These are phyloP conservation scores for Neurospora discreta DNA, from an alignment of 495 filamentous ascomycete species.

Conservation along the genomic window DNA sequence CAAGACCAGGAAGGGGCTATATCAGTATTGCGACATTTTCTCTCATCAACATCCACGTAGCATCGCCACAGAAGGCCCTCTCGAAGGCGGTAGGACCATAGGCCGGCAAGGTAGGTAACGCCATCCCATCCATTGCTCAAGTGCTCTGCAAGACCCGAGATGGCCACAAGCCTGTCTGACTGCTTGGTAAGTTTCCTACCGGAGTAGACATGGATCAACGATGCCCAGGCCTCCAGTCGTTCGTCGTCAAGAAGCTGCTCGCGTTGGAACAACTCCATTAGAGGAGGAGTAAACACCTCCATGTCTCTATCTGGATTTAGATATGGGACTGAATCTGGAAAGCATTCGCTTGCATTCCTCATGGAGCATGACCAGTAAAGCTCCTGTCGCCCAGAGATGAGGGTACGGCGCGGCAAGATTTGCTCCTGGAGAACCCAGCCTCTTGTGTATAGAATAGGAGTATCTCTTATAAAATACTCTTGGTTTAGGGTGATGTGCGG, in stretches of 20 bases:
- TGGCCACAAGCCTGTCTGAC: conserved; percentile 6
- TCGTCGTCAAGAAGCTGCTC: not conserved
- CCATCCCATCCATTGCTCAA: not conserved
- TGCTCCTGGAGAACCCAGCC: conserved; percentile 19
- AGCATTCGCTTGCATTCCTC: conserved; percentile 3
- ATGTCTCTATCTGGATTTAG: accelerated
- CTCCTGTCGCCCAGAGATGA: conserved; percentile 5
- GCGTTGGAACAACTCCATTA: not conserved
- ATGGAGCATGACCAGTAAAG: conserved; percentile 10
- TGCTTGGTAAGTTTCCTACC: conserved; percentile 4
- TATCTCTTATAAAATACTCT: too few relatives aligned
- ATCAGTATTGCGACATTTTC: not conserved
- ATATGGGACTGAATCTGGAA: not conserved
- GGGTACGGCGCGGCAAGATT: conserved; percentile 7
- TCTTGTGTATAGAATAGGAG: not conserved
- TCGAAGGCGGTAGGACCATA: conserved; percentile 4
- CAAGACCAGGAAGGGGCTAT: not conserved
- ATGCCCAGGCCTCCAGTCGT: not conserved
- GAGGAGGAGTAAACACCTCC: too few relatives aligned
- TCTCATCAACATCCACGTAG: too few relatives aligned
- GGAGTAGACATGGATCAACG: conserved; percentile 6
- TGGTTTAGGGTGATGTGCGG: too few relatives aligned
- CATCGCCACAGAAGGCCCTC: not conserved
- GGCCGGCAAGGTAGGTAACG: conserved; percentile 11
- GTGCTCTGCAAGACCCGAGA: not conserved